These are phyloP conservation scores for Mortierella sp. DNA, from an alignment of 371 early-diverging fungal species.

Conservation along the genomic window DNA sequence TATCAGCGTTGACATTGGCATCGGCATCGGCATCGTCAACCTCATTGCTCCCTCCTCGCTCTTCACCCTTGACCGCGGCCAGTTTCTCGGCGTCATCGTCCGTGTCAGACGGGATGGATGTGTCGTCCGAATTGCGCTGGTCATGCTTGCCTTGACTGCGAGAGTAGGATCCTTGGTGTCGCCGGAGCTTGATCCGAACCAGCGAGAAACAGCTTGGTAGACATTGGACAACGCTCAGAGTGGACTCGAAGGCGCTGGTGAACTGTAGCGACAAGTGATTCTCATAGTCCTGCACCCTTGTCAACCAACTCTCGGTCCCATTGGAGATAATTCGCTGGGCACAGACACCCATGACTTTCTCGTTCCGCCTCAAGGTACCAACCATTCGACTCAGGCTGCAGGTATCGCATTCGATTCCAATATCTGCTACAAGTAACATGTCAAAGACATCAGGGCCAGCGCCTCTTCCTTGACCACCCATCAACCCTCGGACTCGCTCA, in stretches of 20 bases:
- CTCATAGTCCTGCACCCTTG: slow-evolving; percentile 94
- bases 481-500: slow-evolving; percentile 80
- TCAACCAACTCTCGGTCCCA: slow-evolving; percentile 81
- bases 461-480: slow-evolving; percentile 82
- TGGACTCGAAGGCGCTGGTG: slow-evolving; percentile 89
- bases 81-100: slow-evolving; percentile 15
- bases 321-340: slow-evolving; percentile 86
- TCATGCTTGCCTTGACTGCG: background rate
- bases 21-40: background rate
- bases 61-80: background rate
- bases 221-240: slow-evolving; percentile 94
- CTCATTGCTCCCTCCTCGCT: background rate
- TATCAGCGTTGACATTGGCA: background rate
- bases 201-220: slow-evolving; percentile 95
- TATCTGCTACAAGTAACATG: slow-evolving; percentile 93
- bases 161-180: slow-evolving; percentile 62
- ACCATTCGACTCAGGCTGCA: slow-evolving; percentile 79
- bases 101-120: slow-evolving; percentile 9
- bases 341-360: slow-evolving; percentile 81
- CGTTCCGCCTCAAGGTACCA: slow-evolving; percentile 78
- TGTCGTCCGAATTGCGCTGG: slow-evolving; percentile 20
- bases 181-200: slow-evolving; percentile 82
- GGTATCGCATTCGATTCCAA: slow-evolving; percentile 85
- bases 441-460: slow-evolving; percentile 87
- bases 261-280: slow-evolving; percentile 94